Evolutionary conservation across 2,329 filamentous ascomycete species (phyloP).

Genomic region (Aspergillus pseudonomiae): DNA sequence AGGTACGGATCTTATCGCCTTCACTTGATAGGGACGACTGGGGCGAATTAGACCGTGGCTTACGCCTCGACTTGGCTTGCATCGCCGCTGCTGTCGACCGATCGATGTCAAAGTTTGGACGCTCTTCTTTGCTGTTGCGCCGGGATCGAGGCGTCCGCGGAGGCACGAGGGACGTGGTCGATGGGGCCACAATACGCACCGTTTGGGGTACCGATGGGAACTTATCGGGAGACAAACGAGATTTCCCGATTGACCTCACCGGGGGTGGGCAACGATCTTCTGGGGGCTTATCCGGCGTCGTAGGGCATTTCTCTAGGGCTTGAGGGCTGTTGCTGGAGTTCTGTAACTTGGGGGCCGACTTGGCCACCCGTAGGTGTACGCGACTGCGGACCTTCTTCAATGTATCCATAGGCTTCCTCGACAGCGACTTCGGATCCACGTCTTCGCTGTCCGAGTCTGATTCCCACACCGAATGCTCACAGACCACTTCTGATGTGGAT

Average conservation of each 20-base stretch:
- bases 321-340: constrained; percentile 21
- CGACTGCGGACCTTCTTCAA: constrained; percentile 45
- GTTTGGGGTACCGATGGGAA: constrained; percentile 32
- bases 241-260: constrained; percentile 19
- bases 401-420: constrained; percentile 42
- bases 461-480: constrained; percentile 45
- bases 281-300: constrained; percentile 30
- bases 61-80: constrained; percentile 39
- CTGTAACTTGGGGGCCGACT: constrained; percentile 40
- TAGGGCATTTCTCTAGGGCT: constrained; percentile 32
- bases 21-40: constrained; percentile 27
- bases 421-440: constrained; percentile 37
- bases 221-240: constrained; percentile 30
- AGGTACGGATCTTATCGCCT: constrained; percentile 32
- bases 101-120: constrained; percentile 34
- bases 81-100: constrained; percentile 40
- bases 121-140: constrained; percentile 27
- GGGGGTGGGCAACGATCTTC: constrained; percentile 22
- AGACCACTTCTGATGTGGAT: constrained; percentile 35
- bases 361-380: constrained; percentile 42
- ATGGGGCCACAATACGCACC: constrained; percentile 40
- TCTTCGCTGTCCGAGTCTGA: constrained; percentile 44
- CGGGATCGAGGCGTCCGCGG: constrained; percentile 26
- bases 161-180: constrained; percentile 36
- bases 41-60: constrained; percentile 33